Evolutionary conservation across 257 asterid genomes (phyloP).

Genomic region (Nicotiana knightiana): DNA sequence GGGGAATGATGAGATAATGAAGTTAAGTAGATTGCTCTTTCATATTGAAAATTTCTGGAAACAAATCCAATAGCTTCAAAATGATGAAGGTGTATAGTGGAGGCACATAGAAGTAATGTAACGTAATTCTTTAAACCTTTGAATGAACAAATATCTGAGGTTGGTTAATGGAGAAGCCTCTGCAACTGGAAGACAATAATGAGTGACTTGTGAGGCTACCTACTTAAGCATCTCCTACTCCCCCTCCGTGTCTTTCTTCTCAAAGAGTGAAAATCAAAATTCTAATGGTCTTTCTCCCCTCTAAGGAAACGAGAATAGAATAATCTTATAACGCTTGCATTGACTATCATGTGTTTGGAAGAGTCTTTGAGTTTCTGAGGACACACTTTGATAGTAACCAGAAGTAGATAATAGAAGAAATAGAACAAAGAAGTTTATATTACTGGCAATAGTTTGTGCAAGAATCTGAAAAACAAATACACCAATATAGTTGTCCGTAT

Average conservation of each 20-base stretch:
- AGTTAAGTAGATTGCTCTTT: slow-evolving; percentile 4
- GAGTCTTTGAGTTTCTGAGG: background rate
- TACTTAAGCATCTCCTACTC: background rate
- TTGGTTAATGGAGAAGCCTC: background rate
- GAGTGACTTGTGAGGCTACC: background rate
- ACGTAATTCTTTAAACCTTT: background rate
- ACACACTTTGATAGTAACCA: background rate
- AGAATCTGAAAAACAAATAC: too few relatives aligned
- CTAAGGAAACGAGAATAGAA: background rate
- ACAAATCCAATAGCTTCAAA: background rate
- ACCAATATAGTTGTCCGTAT: too few relatives aligned
- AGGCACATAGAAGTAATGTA: background rate
- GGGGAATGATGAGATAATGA: background rate
- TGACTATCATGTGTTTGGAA: background rate
- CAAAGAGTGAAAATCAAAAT: background rate
- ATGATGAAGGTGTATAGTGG: background rate
- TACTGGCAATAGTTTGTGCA: too few relatives aligned
- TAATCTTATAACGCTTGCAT: background rate
- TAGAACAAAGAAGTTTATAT: too few relatives aligned
- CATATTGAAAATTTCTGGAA: background rate
- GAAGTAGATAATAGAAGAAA: too few relatives aligned
- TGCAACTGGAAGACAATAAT: background rate
- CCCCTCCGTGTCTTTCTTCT: background rate
- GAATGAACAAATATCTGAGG: background rate
- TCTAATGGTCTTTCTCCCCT: background rate